These are phyloP conservation scores for Pseudogymnoascus sp. DNA, from an alignment of 2,329 filamentous ascomycete genomes.

Conservation along the genomic window DNA sequence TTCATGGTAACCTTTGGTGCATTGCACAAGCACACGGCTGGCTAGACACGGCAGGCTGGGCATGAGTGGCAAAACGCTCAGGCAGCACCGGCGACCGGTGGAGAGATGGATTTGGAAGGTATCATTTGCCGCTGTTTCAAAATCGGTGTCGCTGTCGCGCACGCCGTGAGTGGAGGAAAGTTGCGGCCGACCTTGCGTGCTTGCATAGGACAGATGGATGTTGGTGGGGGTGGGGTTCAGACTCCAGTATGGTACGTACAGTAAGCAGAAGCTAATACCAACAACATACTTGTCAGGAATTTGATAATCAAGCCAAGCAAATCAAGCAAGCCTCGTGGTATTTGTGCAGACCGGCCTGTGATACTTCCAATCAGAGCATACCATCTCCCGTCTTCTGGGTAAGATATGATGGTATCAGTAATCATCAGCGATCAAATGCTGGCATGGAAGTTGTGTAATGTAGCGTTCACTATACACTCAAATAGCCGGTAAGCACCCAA, in stretches of 20 bases:
- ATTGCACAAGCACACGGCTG: neutral
- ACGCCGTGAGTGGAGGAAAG: constrained; percentile 7
- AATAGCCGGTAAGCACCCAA: neutral
- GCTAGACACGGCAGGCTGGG: neutral
- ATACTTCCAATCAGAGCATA: neutral
- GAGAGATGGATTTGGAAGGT: neutral
- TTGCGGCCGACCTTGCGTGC: neutral
- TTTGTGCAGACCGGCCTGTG: neutral
- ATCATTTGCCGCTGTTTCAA: neutral
- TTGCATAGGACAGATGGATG: neutral
- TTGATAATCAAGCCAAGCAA: neutral
- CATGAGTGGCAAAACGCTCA: neutral
- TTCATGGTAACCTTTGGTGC: neutral
- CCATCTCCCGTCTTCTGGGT: neutral
- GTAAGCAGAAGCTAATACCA: constrained; percentile 1
- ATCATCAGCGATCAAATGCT: neutral
- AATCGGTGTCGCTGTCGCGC: neutral
- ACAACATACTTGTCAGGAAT: neutral
- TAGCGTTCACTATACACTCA: neutral
- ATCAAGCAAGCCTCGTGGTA: neutral
- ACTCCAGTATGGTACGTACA: neutral
- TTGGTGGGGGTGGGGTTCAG: neutral
- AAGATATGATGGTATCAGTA: neutral
- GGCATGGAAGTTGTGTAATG: neutral
- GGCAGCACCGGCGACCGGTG: neutral